phyloP scores from a whole-genome alignment of 2,329 filamentous ascomycete species.

The Neopestalotiopsis clavispora region DNA sequence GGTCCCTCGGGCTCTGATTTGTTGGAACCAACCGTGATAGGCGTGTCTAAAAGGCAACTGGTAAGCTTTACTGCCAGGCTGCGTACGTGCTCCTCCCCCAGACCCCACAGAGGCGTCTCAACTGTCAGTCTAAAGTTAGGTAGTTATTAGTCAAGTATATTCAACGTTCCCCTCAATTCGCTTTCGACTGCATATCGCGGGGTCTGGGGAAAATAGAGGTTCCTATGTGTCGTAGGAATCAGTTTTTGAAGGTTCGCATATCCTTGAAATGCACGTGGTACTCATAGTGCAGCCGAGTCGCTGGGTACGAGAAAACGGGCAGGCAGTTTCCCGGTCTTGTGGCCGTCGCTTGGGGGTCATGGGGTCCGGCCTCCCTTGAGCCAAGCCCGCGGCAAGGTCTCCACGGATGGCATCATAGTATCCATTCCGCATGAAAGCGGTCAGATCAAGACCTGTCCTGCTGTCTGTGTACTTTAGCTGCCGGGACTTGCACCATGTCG shows the following conservation, averaged over 20 bases:
- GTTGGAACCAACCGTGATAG: not conserved
- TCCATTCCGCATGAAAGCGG: slow-evolving; percentile 17
- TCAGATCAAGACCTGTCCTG: slow-evolving; percentile 6
- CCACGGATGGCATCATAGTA: slow-evolving; percentile 20
- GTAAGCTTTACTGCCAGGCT: not conserved
- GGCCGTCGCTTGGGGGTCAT: slow-evolving; percentile 2
- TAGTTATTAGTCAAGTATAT: slow-evolving; percentile 2
- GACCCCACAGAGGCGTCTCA: slow-evolving; percentile 6
- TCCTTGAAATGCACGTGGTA: not conserved
- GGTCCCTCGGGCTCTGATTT: no score
- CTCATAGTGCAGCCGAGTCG: not conserved
- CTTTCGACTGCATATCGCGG: slow-evolving; percentile 5
- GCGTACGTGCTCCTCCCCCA: not conserved
- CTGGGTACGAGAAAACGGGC: not conserved
- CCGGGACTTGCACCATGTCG: not conserved
- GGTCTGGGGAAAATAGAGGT: not conserved
- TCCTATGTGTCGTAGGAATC: not conserved
- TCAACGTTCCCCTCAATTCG: not conserved
- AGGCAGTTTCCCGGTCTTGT: not conserved
- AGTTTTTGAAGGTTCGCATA: not conserved
- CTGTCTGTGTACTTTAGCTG: not conserved
- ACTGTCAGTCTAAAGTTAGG: slow-evolving; percentile 2
- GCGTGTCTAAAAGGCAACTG: not conserved
- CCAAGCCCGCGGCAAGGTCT: slow-evolving; percentile 9
- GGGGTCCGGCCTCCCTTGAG: not conserved